Evolutionary conservation across 768 basidiomycete genomes (phyloP), one percentile per base, ranked within the genome.

Genomic region (Crepidotus variabilis): DNA sequence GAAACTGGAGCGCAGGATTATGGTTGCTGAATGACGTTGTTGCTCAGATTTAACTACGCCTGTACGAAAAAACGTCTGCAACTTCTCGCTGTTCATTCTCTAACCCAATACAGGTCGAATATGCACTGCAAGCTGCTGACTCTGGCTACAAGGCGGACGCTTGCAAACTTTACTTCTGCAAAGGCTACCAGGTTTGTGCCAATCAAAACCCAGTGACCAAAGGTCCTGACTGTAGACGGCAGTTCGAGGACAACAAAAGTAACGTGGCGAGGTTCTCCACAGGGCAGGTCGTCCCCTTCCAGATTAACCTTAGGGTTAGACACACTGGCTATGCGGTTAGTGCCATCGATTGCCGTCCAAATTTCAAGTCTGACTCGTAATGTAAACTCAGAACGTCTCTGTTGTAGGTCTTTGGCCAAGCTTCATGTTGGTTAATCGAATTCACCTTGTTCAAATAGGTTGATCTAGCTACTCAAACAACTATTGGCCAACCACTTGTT

Each of bases 301-400:
- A 59, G n/a, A 63, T 73, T 35, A 68, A 71, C 59, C 64, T 74
- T 34, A 67, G 57, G 21, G 72, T 68, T n/a, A 67, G 65, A 50
- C 72, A 74, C 57, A 74, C 72, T 2, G 72, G 72, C 18, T 65
- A 60, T 47, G 72, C 72, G 6, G 70, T 74, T 56, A 24, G 65
- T n/a, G n/a, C n/a, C n/a, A n/a, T n/a, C n/a, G n/a, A n/a, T n/a
- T n/a, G n/a, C n/a, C n/a, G n/a, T n/a, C n/a, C n/a, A n/a, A n/a
- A n/a, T n/a, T n/a, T n/a, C n/a, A n/a, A n/a, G n/a, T n/a, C n/a
- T n/a, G n/a, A n/a, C n/a, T n/a, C n/a, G n/a, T n/a, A n/a, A n/a
- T n/a, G n/a, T n/a, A n/a, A n/a, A n/a, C n/a, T n/a, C 20, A 72
- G 72, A 73, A 73, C 57, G 71, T 72, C 49, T 73, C 70, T 43